Conservation (phyloP, 768 basidiomycete genomes). For the Tricholoma sp. region DNA sequence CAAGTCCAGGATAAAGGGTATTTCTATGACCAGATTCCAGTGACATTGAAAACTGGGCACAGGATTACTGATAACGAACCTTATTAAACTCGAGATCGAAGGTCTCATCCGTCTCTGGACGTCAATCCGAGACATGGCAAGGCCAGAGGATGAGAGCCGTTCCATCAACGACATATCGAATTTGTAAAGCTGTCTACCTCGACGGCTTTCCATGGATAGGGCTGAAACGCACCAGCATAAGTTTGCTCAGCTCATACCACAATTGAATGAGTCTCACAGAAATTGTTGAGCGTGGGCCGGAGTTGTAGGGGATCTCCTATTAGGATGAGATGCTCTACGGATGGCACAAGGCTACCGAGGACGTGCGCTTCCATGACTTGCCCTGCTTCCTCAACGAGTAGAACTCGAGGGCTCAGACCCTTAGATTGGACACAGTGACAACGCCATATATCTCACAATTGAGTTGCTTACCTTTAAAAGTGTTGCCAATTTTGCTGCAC, state of each 20-base stretch:
- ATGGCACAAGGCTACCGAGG: constrained; percentile 54
- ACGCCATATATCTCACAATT: background rate
- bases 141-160: constrained; percentile 49
- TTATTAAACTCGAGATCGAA: constrained; percentile 53
- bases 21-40: constrained; percentile 28
- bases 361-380: constrained; percentile 80
- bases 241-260: background rate
- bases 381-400: constrained; percentile 78
- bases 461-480: constrained; percentile 43
- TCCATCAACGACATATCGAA: constrained; percentile 79
- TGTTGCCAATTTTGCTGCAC: constrained; percentile 61
- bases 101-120: constrained; percentile 78
- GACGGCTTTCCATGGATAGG: constrained; percentile 62
- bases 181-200: constrained; percentile 49
- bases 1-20: constrained; percentile 56
- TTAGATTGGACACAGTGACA: constrained; percentile 15
- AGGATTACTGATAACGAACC: constrained; percentile 27
- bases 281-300: constrained; percentile 62
- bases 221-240: constrained; percentile 30
- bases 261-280: constrained; percentile 31
- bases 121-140: constrained; percentile 65
- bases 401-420: constrained; percentile 54
- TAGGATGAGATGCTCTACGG: constrained; percentile 67
- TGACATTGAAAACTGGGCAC: background rate
- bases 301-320: constrained; percentile 82